Evolutionary conservation across 2,329 filamentous ascomycete species (phyloP).

Genomic region (Epichloe glyceriae): DNA sequence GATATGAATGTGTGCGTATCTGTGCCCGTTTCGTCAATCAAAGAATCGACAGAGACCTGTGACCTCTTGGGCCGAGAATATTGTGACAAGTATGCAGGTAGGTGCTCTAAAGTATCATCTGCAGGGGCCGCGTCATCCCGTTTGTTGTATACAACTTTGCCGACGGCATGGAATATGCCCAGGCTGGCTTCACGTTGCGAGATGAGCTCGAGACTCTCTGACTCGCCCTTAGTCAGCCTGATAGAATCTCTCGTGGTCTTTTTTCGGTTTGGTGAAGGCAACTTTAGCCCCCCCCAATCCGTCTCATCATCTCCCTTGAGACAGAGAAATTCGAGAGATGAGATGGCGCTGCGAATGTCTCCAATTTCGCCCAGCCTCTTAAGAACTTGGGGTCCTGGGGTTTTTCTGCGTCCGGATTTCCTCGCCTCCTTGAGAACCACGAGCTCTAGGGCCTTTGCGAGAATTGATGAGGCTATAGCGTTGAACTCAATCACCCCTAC

Average conservation of each 20-base stretch:
- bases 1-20: constrained; percentile 84
- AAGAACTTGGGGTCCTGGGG: constrained; percentile 66
- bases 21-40: constrained; percentile 90
- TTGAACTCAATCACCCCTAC: constrained; percentile 85
- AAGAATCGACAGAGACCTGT: constrained; percentile 54
- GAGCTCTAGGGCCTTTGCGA: constrained; percentile 71
- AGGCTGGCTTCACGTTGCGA: constrained; percentile 80
- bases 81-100: constrained; percentile 47
- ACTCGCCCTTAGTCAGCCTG: constrained; percentile 60
- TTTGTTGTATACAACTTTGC: constrained; percentile 95
- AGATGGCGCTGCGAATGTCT: constrained; percentile 85
- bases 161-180: constrained; percentile 91
- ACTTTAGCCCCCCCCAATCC: constrained; percentile 65
- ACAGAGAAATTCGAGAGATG: constrained; percentile 84
- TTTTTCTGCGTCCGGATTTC: constrained; percentile 59
- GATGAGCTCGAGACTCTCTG: constrained; percentile 66
- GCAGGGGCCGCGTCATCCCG: constrained; percentile 43
- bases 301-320: constrained; percentile 63
- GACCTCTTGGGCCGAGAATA: constrained; percentile 47
- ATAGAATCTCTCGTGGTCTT: constrained; percentile 43
- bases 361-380: constrained; percentile 74
- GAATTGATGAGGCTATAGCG: constrained; percentile 70
- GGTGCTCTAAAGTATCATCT: constrained; percentile 32
- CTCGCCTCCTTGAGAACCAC: constrained; percentile 77
- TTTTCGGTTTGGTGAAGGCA: constrained; percentile 56